Base-by-base conservation (phyloP, 1,139 yeast genomes). In the Diutina ranongensis region DNA sequence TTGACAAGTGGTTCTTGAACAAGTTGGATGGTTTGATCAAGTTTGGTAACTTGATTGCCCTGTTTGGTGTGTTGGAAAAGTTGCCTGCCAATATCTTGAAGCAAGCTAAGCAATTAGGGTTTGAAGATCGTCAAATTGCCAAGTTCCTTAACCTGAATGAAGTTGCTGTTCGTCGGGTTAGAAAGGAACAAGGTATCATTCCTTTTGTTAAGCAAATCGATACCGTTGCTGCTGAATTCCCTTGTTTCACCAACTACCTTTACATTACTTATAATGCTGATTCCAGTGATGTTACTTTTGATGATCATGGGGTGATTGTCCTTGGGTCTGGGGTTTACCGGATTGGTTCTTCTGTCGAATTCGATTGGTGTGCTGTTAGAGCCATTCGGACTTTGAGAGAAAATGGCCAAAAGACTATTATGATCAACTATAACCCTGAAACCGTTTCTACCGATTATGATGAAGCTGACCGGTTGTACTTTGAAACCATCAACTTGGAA, bases 151-250 rank as follows among this genome's bases (percentile, higher is more conserved):
- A 81, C 60, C 85, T 96, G 47, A 89, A 87, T 62, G 98, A 92
- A 69, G 84, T 88, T 51, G 95, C 95, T 47, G 82, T 92, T 54
- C 82, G 98, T 68, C 78, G 94, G 64, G 71, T 84, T 58, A 82
- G 98, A 72, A 81, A 84, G 61, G 95, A 87, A 59, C 80, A 78
- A 48, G 95, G 95, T 50, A 80, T 92, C 53, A 68, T 80, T 53
- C 98, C 98, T 57, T 87, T 85, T 62, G 97, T 89, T 54, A 92
- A 92, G 67, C 96, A 89, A 69, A 92, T 92, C 58, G 98, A 92
- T 71, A 92, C 98, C 34, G 96, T 92, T 56, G 98, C 98, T 48
- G 98, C 98, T 47, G 98, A 92, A 66, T 92, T 92, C 80, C 98
- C 98, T 47, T 97, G 97, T 45, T 78, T 67, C 70, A 92, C 98